A percentile compares a stretch with the other conserved stretches of the same genome.
phyloP scores from a whole-genome alignment of 2,329 filamentous ascomycete species.

The Pyrenochaeta sp. region DNA sequence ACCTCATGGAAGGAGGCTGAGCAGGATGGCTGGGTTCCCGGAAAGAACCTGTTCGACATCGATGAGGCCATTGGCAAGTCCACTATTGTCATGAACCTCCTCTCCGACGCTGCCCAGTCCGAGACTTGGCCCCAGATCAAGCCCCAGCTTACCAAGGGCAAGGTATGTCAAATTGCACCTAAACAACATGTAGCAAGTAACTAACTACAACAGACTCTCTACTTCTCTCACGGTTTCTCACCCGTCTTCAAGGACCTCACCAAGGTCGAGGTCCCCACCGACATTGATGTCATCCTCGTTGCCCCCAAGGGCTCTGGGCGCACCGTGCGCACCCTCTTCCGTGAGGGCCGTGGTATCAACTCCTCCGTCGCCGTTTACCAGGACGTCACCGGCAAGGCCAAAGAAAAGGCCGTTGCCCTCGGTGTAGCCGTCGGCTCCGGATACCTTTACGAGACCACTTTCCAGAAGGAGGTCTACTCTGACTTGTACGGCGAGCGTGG shows the following conservation, averaged over 20 bases:
- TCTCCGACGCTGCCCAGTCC: slow-evolving; percentile 95
- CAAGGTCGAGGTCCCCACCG: slow-evolving; percentile 94
- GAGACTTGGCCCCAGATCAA: slow-evolving; percentile 99
- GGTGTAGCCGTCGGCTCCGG: slow-evolving; percentile 96
- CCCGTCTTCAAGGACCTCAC: slow-evolving; percentile 99
- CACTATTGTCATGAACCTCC: slow-evolving; percentile 98
- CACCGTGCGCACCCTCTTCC: slow-evolving; percentile 98
- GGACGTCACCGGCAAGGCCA: slow-evolving; percentile 95
- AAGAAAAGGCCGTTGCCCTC: slow-evolving; percentile 97
- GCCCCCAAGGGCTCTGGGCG: slow-evolving; percentile 99
- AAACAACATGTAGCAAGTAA: slow-evolving; percentile 25
- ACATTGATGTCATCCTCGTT: slow-evolving; percentile 99
- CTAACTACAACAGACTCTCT: slow-evolving; percentile 76
- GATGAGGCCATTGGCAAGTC: slow-evolving; percentile 94
- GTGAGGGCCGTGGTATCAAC: slow-evolving; percentile 99
- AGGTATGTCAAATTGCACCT: slow-evolving; percentile 64
- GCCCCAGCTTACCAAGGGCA: slow-evolving; percentile 97
- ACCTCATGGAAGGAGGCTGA: slow-evolving; percentile 97
- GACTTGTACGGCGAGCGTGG: slow-evolving; percentile 99
- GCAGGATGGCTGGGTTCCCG: slow-evolving; percentile 97
- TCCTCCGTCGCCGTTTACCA: slow-evolving; percentile 98
- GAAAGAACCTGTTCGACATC: slow-evolving; percentile 98
- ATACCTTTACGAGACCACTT: slow-evolving; percentile 99
- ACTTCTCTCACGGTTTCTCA: slow-evolving; percentile 99
- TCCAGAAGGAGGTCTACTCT: slow-evolving; percentile 99